phyloP scores from a whole-genome alignment of 257 asterid genomes.

The Coffea canephora region DNA sequence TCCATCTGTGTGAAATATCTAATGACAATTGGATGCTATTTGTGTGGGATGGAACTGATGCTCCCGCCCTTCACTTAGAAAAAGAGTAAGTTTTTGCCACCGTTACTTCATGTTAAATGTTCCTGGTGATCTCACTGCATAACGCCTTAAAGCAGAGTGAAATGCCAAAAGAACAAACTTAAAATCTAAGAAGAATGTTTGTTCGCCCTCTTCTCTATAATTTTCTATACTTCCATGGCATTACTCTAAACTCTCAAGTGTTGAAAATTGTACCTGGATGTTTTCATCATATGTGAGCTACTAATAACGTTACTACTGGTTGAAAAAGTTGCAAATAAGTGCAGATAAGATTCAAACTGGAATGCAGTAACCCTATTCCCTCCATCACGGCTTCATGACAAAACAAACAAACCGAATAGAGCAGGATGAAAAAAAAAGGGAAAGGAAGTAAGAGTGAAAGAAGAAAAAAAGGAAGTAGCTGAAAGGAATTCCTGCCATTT shows the following conservation, averaged over 20 bases:
- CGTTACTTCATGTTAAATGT: neutral
- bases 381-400: neutral
- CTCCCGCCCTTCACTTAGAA: constrained; percentile 17
- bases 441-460: neutral
- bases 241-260: neutral
- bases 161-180: neutral
- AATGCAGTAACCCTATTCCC: neutral
- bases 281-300: neutral
- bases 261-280: neutral
- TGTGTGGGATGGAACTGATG: constrained; percentile 38
- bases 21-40: constrained; percentile 24
- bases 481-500: neutral
- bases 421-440: neutral
- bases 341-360: neutral
- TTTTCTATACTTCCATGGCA: neutral
- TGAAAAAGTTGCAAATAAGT: neutral
- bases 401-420: too few relatives aligned
- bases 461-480: neutral
- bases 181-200: neutral
- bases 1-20: constrained; percentile 25
- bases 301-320: neutral
- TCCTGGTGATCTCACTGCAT: neutral
- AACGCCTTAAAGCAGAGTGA: neutral
- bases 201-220: neutral
- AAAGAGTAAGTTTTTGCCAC: constrained; percentile 1